These are phyloP conservation scores for Sarocladiaceae sp. DNA, from an alignment of 2,329 filamentous ascomycete genomes.

Conservation along the genomic window DNA sequence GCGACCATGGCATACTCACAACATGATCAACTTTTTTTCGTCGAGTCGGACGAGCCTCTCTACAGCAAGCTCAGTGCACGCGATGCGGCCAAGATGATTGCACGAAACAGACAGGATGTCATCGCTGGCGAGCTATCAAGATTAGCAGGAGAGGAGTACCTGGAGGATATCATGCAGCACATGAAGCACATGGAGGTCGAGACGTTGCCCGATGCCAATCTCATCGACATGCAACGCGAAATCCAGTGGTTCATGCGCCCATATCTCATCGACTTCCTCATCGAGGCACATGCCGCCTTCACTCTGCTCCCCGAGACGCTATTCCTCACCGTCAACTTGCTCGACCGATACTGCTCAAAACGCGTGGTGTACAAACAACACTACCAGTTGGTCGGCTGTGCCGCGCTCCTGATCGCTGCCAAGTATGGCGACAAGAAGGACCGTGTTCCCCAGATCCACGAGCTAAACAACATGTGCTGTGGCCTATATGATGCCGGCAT, in stretches of 20 bases:
- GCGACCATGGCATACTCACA: conserved; percentile 40
- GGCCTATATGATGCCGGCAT: conserved; percentile 97
- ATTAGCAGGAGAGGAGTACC: conserved; percentile 80
- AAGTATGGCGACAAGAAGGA: conserved; percentile 99
- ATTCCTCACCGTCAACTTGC: conserved; percentile 91
- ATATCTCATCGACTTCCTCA: conserved; percentile 94
- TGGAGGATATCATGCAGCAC: conserved; percentile 89
- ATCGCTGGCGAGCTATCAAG: conserved; percentile 85
- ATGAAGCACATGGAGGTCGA: conserved; percentile 95
- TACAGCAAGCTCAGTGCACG: conserved; percentile 57
- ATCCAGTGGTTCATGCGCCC: conserved; percentile 99
- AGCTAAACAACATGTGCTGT: conserved; percentile 99
- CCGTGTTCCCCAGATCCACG: conserved; percentile 91
- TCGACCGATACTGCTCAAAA: conserved; percentile 96
- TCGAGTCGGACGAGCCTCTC: conserved; percentile 47
- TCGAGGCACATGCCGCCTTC: conserved; percentile 95
- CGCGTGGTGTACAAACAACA: conserved; percentile 98
- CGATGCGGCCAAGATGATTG: conserved; percentile 71
- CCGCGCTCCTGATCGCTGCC: conserved; percentile 89
- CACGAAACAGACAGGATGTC: conserved; percentile 77
- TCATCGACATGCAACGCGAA: conserved; percentile 98
- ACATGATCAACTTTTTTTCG: conserved; percentile 44
- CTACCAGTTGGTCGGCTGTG: conserved; percentile 95
- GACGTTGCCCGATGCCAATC: conserved; percentile 90
- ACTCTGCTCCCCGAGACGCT: conserved; percentile 89